Evolutionary conservation across 371 early-diverging fungal genomes (phyloP).

Genomic region (Dichotomocladium elegans): DNA sequence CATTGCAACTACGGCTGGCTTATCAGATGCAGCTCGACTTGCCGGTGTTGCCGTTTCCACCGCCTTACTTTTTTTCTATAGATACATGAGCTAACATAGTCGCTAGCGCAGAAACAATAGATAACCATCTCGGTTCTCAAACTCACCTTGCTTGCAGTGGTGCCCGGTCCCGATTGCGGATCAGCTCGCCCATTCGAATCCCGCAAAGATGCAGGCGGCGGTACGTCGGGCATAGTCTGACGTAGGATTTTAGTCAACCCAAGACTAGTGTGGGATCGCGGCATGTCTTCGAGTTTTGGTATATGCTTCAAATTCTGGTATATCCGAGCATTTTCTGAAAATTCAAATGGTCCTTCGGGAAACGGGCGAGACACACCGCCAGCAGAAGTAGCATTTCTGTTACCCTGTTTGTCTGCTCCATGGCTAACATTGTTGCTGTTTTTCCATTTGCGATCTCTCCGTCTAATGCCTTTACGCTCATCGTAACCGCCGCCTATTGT

Average conservation of each 20-base stretch:
- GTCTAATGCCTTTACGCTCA: conserved; percentile 2
- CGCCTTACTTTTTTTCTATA: not conserved
- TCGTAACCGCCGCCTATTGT: too few relatives aligned
- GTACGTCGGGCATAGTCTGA: too few relatives aligned
- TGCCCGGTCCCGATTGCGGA: too few relatives aligned
- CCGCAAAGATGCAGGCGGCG: too few relatives aligned
- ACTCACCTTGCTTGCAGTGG: too few relatives aligned
- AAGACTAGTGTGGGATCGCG: conserved; percentile 6
- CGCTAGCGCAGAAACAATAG: too few relatives aligned
- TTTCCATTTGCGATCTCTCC: conserved; percentile 15
- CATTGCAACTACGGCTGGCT: not conserved
- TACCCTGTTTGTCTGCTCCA: too few relatives aligned
- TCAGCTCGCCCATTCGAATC: too few relatives aligned
- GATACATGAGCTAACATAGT: too few relatives aligned
- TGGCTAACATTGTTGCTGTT: not conserved
- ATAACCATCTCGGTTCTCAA: too few relatives aligned
- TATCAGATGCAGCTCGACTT: not conserved
- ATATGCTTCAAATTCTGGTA: conserved; percentile 6
- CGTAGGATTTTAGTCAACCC: conserved; percentile 11
- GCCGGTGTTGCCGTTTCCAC: not conserved
- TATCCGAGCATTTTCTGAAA: conserved; percentile 9
- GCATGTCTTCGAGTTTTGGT: conserved; percentile 13
- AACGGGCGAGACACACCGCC: not conserved
- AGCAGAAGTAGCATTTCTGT: too few relatives aligned
- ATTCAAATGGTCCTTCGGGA: conserved; percentile 13